Conservation (phyloP, 2,329 filamentous ascomycete species). For the Gyromitra esculenta region DNA sequence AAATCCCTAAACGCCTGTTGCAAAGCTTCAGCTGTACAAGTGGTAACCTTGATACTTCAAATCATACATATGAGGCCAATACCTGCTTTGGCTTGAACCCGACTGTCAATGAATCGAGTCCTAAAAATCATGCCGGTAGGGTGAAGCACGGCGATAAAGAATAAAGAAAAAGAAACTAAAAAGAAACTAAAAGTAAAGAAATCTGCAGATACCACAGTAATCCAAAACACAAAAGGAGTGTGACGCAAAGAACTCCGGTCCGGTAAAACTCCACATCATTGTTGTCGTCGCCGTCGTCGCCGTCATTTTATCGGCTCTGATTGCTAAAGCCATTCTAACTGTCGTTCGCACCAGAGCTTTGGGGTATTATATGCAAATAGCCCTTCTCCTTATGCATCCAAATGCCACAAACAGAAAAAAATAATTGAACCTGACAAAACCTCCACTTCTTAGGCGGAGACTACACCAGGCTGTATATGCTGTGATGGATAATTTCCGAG, state of each 20-base stretch:
- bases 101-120: background rate
- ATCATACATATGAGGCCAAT: too few relatives aligned
- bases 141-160: constrained; percentile 2
- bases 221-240: constrained; percentile 39
- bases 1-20: too few relatives aligned
- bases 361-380: background rate
- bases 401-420: background rate
- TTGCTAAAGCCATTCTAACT: background rate
- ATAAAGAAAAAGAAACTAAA: constrained; percentile 13
- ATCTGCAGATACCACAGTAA: constrained; percentile 23
- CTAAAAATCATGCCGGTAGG: background rate
- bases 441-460: constrained; percentile 34
- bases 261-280: constrained; percentile 38
- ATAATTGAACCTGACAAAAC: background rate
- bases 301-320: background rate
- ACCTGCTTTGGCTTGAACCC: too few relatives aligned
- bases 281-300: constrained; percentile 11
- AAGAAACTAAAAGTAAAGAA: constrained; percentile 28
- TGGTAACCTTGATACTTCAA: too few relatives aligned
- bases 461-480: constrained; percentile 41
- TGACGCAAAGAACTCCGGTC: constrained; percentile 39
- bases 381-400: background rate
- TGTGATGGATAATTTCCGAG: constrained; percentile 46
- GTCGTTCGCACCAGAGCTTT: background rate
- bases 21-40: too few relatives aligned